Conservation (phyloP, 352 stramenopile species). For the Phytophthora cryptogea region DNA sequence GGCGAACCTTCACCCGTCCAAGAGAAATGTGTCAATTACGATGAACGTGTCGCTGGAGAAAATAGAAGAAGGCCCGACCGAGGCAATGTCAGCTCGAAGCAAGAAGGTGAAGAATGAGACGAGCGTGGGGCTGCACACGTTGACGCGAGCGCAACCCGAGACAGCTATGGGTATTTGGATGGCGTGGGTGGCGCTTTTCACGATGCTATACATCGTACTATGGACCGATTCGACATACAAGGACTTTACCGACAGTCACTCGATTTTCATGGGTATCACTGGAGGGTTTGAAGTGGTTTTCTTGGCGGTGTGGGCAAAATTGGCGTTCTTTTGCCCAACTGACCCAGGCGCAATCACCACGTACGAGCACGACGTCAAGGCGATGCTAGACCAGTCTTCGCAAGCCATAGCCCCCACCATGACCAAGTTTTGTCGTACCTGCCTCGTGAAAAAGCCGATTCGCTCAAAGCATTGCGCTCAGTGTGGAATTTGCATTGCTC, state of each 20-base stretch:
- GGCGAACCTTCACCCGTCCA: conserved; percentile 45
- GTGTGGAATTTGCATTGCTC: conserved; percentile 80
- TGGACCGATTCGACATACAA: conserved; percentile 55
- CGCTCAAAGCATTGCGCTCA: conserved; percentile 83
- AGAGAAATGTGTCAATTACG: conserved; percentile 42
- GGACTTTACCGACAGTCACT: conserved; percentile 35
- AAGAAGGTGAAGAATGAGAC: conserved; percentile 34
- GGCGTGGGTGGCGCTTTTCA: conserved; percentile 74
- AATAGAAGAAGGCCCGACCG: conserved; percentile 20
- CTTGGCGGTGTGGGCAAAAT: conserved; percentile 48
- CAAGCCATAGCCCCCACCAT: conserved; percentile 45
- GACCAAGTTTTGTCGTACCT: conserved; percentile 71
- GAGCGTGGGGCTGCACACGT: conserved; percentile 24
- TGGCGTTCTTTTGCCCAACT: conserved; percentile 61
- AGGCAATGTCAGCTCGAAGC: conserved; percentile 15
- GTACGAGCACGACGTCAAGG: conserved; percentile 54
- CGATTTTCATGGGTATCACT: conserved; percentile 45
- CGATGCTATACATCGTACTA: conserved; percentile 66
- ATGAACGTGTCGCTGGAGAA: conserved; percentile 39
- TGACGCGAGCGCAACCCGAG: conserved; percentile 61
- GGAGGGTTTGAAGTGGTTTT: conserved; percentile 52
- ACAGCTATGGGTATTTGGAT: conserved; percentile 82
- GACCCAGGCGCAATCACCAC: conserved; percentile 62
- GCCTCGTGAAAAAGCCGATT: conserved; percentile 69
- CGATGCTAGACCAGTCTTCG: conserved; percentile 54